These are phyloP conservation scores for Backusella morwellensis DNA, from an alignment of 192 early-diverging fungal genomes.

Conservation along the genomic window DNA sequence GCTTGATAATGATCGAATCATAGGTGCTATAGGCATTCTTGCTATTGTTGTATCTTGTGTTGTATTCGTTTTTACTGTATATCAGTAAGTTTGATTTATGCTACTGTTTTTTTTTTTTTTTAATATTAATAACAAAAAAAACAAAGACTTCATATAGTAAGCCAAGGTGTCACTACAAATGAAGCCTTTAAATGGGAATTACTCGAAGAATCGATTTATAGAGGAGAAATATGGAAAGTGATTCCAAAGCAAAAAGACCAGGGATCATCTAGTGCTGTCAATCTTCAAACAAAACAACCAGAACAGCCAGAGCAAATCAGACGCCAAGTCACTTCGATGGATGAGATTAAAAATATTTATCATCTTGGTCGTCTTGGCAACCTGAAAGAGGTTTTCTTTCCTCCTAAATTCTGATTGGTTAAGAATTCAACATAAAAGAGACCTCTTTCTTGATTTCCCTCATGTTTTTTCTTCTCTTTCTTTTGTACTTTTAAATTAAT, in stretches of 20 bases:
- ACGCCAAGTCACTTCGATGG: background rate
- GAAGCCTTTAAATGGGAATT: constrained; percentile 58
- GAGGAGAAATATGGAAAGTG: constrained; percentile 35
- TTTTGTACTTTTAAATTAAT: background rate
- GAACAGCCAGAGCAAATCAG: background rate
- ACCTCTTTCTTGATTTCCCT: background rate
- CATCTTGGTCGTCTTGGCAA: constrained; percentile 35
- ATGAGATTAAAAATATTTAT: constrained; percentile 39
- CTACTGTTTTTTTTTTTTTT: background rate
- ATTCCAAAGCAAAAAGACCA: background rate
- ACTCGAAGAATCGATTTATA: constrained; percentile 47
- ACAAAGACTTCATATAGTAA: constrained; percentile 41
- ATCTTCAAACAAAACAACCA: background rate
- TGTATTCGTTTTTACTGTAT: constrained; percentile 43
- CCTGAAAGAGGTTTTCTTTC: constrained; percentile 30
- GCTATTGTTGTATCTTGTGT: constrained; percentile 42
- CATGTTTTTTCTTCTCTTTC: background rate
- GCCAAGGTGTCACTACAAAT: constrained; percentile 48
- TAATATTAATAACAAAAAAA: background rate
- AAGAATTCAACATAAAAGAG: background rate
- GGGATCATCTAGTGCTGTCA: background rate
- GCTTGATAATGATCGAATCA: constrained; percentile 44
- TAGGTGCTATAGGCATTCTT: constrained; percentile 51
- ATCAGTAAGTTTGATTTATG: constrained; percentile 37
- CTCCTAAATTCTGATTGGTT: constrained; percentile 14